A percentile compares a stretch with the other conserved stretches of the same genome.
Evolutionary conservation across 225 moss, liverwort and hornwort genomes (phyloP).

Genomic region (Antitrichia curtipendula): DNA sequence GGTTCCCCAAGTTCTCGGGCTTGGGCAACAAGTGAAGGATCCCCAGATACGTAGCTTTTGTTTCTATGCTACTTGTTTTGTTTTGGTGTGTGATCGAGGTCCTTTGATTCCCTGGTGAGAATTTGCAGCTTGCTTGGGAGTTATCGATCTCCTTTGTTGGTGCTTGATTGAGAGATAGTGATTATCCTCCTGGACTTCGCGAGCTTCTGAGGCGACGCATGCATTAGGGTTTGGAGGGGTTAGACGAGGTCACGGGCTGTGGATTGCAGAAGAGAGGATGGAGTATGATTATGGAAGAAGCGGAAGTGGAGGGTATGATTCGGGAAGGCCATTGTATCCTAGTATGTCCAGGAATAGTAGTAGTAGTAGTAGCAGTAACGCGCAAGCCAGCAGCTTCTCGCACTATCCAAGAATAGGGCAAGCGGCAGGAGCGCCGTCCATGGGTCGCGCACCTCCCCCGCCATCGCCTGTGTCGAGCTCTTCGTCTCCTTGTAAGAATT

Average conservation of each 20-base stretch:
- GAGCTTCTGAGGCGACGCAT: not conserved
- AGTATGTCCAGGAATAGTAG: not conserved
- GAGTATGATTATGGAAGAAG: slow-evolving; percentile 34
- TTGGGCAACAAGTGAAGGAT: not conserved
- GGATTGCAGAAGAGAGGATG: not conserved
- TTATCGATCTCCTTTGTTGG: not conserved
- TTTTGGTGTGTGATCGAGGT: not conserved
- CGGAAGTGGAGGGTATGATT: slow-evolving; percentile 19
- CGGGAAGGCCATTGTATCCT: slow-evolving; percentile 16
- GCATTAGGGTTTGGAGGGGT: not conserved
- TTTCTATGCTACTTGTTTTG: too few species aligned
- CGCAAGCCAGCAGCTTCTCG: not conserved
- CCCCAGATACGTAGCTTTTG: not conserved
- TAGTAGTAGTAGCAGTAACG: not conserved
- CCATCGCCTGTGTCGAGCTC: slow-evolving; percentile 1
- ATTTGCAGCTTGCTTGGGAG: not conserved
- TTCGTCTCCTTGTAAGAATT: slow-evolving; percentile 39
- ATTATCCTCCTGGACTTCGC: not conserved
- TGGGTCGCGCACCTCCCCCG: slow-evolving; percentile 39
- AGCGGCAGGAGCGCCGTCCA: slow-evolving; percentile 18
- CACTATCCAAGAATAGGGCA: slow-evolving; percentile 76
- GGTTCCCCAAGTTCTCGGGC: not conserved
- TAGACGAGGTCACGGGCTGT: not conserved
- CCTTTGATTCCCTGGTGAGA: not conserved
- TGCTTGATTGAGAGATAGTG: not conserved